Base-by-base conservation (phyloP, 202 grass and related monocot genomes). In the Sporobolus alterniflorus region DNA sequence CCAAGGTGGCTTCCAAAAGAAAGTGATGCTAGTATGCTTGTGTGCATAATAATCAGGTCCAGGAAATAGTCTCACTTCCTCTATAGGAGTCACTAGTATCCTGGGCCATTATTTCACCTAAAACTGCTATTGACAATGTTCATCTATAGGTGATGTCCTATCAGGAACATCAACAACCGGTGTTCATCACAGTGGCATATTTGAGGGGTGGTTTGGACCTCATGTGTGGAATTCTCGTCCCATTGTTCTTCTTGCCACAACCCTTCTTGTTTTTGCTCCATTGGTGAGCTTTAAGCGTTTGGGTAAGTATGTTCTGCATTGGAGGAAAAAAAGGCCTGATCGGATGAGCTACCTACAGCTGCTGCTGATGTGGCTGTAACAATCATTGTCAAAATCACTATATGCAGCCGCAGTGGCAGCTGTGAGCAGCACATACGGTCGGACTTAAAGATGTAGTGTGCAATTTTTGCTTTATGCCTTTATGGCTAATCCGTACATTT, bases 141-240 rank as follows among this genome's bases (percentile, higher is more conserved):
- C 0, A 8, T 74, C 29, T 13, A 31, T 48, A 98, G 96, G 93
- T 72, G 96, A 98, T 83, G 96, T 98, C 75, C 80, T 98, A 24
- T 98, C 96, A 9, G 96, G 96, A 85, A 98, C 93, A 88, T 96
- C 96, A 24, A 83, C 93, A 49, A 89, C 57, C 17, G 93, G 93
- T 43, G 73, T 88, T 60, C 93, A 94, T 81, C 93, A 98, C 82
- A 84, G 36, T 57, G 96, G 96, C 34, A 82, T 98, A 34, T 89
- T 96, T 52, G 96, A 98, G 90, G 87, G 91, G 24, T 96, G 96
- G 93, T 98, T 98, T 85, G 96, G 93, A 50, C 79, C 81, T 75
- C 89, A 92, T 28, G 71, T 87, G 61, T 98, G 96, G 93, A 94
- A 84, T 87, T 82, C 84, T 68, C 93, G 96, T 75, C 56, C 83